phyloP scores from a whole-genome alignment of 2,329 filamentous ascomycete species.

The Nannizziopsis arthrosporioides region DNA sequence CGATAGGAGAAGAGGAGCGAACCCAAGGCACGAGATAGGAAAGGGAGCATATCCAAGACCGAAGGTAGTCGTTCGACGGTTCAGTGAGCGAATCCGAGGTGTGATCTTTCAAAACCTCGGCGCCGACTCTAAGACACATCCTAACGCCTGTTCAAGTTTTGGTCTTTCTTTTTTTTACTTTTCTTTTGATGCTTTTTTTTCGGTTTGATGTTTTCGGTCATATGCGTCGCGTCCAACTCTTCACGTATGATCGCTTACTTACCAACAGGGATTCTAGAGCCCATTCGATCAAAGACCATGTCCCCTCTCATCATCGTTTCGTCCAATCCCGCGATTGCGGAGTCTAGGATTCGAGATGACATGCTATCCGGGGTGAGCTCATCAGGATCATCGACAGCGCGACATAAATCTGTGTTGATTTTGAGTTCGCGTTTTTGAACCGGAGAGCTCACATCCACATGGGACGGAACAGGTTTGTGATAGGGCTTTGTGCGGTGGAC shows the following conservation, averaged over 20 bases:
- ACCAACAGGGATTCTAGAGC: slow-evolving; percentile 23
- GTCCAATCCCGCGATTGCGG: slow-evolving; percentile 34
- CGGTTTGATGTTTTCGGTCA: too few species aligned
- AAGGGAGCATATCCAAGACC: too few species aligned
- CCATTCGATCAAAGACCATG: slow-evolving; percentile 35
- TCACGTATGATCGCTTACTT: too few species aligned
- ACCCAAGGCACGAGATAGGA: neutral
- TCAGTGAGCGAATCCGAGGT: too few species aligned
- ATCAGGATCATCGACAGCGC: slow-evolving; percentile 30
- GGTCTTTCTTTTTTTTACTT: too few species aligned
- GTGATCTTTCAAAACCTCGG: too few species aligned
- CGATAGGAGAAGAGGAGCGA: neutral
- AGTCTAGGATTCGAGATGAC: slow-evolving; percentile 38
- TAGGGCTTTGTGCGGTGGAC: slow-evolving; percentile 31
- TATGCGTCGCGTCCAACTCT: too few species aligned
- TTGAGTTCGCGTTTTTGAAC: slow-evolving; percentile 27
- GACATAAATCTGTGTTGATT: slow-evolving; percentile 32
- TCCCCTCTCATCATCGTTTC: slow-evolving; percentile 30
- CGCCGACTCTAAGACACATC: too few species aligned
- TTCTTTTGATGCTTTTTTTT: too few species aligned
- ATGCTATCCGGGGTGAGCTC: slow-evolving; percentile 40
- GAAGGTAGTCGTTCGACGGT: too few species aligned
- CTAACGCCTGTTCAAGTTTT: too few species aligned
- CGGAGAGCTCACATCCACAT: slow-evolving; percentile 22
- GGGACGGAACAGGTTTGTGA: slow-evolving; percentile 16